Base-by-base conservation (phyloP, 2,329 filamentous ascomycete genomes). In the Paraconiothyrium brasiliense region DNA sequence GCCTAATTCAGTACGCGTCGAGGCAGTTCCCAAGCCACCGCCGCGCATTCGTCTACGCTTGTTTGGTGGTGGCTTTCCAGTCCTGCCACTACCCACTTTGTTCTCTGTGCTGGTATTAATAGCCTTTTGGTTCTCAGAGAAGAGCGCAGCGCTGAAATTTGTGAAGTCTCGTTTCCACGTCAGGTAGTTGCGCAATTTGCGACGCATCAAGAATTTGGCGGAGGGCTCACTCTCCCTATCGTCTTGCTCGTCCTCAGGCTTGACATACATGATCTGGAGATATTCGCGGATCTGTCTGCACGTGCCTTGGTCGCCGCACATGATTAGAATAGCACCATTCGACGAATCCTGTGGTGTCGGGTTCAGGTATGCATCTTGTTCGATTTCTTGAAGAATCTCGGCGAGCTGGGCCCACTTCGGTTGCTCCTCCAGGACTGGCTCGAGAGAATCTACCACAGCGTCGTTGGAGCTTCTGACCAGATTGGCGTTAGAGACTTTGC, bases 331-430 rank as follows among this genome's bases (percentile, higher is more conserved):
- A 2, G 92, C 92, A n/a, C 92, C 92, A 73, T 93, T 97, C 0
- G 93, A 97, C 71, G 93, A 92, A 76, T 95, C 93, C 59, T 87
- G 85, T n/a, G 85, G 81, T 9, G 84, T 82, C 6, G 92, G 91
- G 65, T 96, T 94, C 72, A 96, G 90, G 76, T 96, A 95, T 16
- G 93, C 84, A 72, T 97, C 94, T 57, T 90, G 88, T 72, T 98
- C 95, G 68, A 99, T 97, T 78, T 99, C 95, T 65, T 94, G 90
- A 4, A 99, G 81, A 0, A 97, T 90, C 59, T 97, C 93, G n/a
- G 92, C 90, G 20, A 99, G 83, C 16, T 97, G 83, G 30, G 85
- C 84, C 95, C 95, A 99, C 76, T 99, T 99, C 3, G 95, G 95
- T 68, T 96, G 90, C 76, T 97, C 94, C 78, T 99, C 95, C 1